Evolutionary conservation across 129 eudicot species (phyloP).

Genomic region (Pulicaria dysenterica): DNA sequence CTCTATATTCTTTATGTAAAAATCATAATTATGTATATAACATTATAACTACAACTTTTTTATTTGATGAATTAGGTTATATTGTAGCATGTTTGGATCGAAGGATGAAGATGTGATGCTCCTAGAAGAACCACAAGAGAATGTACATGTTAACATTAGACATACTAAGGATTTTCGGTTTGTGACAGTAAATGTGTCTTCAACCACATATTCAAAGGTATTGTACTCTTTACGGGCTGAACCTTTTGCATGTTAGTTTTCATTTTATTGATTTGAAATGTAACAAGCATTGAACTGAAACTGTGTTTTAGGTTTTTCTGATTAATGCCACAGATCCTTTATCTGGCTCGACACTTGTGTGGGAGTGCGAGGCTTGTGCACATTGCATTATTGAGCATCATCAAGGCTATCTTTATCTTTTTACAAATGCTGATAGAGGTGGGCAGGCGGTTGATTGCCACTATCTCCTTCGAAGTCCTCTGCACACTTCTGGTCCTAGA

Average conservation of each 20-base stretch:
- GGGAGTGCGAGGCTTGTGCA: conserved; percentile 78
- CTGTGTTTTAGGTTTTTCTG: conserved; percentile 64
- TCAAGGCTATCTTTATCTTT: conserved; percentile 74
- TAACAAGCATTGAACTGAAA: conserved; percentile 28
- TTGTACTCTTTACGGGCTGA: neutral
- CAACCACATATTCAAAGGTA: conserved; percentile 81
- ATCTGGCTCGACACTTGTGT: conserved; percentile 70
- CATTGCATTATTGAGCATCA: conserved; percentile 94
- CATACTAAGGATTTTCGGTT: conserved; percentile 74
- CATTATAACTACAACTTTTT: neutral
- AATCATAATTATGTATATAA: neutral
- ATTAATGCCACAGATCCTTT: conserved; percentile 87
- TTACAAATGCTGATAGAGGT: conserved; percentile 71
- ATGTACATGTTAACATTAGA: conserved; percentile 62
- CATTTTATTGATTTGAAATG: neutral
- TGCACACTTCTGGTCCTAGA: conserved; percentile 49
- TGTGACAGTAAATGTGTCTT: conserved; percentile 63
- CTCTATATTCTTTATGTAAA: neutral
- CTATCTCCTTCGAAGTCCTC: conserved; percentile 69
- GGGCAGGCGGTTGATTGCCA: conserved; percentile 72
- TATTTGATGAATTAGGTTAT: conserved; percentile 50
- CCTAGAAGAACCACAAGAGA: conserved; percentile 62
- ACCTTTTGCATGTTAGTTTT: neutral
- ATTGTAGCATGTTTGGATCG: conserved; percentile 77
- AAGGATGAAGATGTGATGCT: conserved; percentile 70